A percentile compares a stretch with the other conserved stretches of the same genome.
Conservation (phyloP, 768 basidiomycete genomes). For the Mycena haematopus region DNA sequence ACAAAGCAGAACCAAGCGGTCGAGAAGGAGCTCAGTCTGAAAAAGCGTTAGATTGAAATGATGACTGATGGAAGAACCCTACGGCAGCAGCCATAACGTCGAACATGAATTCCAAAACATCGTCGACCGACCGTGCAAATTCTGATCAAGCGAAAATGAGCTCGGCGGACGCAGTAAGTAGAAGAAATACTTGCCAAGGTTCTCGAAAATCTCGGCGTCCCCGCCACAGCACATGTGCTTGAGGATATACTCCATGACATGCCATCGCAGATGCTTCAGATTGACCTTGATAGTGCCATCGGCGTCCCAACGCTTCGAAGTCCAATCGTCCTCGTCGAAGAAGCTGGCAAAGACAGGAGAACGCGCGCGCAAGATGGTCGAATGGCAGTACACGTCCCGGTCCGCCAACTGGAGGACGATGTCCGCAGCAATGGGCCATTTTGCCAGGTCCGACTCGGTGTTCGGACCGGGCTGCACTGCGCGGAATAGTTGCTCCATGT, state of each 20-base stretch:
- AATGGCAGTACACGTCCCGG: constrained; percentile 68
- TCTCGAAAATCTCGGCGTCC: constrained; percentile 72
- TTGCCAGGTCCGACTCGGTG: constrained; percentile 14
- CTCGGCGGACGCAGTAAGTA: neutral
- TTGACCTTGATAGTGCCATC: constrained; percentile 66
- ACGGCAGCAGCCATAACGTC: constrained; percentile 87
- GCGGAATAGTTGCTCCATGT: constrained; percentile 59
- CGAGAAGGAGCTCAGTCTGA: constrained; percentile 89
- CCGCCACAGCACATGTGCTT: constrained; percentile 78
- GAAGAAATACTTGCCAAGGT: constrained; percentile 56
- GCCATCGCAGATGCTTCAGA: constrained; percentile 75
- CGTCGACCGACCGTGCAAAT: constrained; percentile 68
- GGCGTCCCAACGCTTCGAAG: constrained; percentile 58
- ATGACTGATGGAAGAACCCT: constrained; percentile 16
- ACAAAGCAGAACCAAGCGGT: constrained; percentile 83
- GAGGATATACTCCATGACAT: constrained; percentile 77
- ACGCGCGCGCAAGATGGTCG: constrained; percentile 78
- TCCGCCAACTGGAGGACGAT: constrained; percentile 77
- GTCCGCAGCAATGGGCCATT: constrained; percentile 57
- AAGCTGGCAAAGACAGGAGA: constrained; percentile 85
- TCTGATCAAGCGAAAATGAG: constrained; percentile 46
- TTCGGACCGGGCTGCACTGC: constrained; percentile 35
- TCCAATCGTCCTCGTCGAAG: constrained; percentile 87
- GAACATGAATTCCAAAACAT: constrained; percentile 86
- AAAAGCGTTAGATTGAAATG: constrained; percentile 14